These are phyloP conservation scores for Silene latifolia DNA, from an alignment of 148 eudicot genomes.

Conservation along the genomic window DNA sequence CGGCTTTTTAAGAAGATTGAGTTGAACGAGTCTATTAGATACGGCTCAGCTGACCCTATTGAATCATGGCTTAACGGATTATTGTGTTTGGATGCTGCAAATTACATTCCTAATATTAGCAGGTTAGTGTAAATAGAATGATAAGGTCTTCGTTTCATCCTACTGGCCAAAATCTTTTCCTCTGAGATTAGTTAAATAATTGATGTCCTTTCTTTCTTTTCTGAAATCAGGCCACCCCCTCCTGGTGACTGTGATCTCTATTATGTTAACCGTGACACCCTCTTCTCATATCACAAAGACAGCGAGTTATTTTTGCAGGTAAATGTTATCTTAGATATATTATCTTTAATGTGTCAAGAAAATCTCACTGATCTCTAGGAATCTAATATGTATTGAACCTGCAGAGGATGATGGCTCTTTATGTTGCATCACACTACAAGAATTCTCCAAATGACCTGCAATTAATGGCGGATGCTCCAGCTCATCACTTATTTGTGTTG, in stretches of 20 bases:
- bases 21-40: constrained; percentile 84
- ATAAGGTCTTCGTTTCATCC: not conserved
- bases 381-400: constrained; percentile 18
- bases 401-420: constrained; percentile 98
- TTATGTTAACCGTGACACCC: constrained; percentile 94
- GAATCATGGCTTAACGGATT: constrained; percentile 87
- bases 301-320: constrained; percentile 96
- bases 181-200: not conserved
- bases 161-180: not conserved
- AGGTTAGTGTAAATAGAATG: constrained; percentile 41
- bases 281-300: constrained; percentile 91
- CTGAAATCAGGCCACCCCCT: constrained; percentile 55
- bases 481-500: constrained; percentile 94
- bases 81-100: constrained; percentile 86
- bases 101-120: constrained; percentile 67
- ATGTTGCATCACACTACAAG: constrained; percentile 97
- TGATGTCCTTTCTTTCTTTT: not conserved
- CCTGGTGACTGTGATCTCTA: constrained; percentile 83
- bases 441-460: constrained; percentile 96
- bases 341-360: not conserved
- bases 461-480: constrained; percentile 96
- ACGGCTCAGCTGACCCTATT: constrained; percentile 85
- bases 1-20: constrained; percentile 81
- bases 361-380: constrained; percentile 3
- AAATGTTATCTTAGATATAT: not conserved